A percentile compares a stretch with the other conserved stretches of the same genome.
phyloP scores from a whole-genome alignment of 2,329 filamentous ascomycete genomes.

The Mycosphaerella arachidis region DNA sequence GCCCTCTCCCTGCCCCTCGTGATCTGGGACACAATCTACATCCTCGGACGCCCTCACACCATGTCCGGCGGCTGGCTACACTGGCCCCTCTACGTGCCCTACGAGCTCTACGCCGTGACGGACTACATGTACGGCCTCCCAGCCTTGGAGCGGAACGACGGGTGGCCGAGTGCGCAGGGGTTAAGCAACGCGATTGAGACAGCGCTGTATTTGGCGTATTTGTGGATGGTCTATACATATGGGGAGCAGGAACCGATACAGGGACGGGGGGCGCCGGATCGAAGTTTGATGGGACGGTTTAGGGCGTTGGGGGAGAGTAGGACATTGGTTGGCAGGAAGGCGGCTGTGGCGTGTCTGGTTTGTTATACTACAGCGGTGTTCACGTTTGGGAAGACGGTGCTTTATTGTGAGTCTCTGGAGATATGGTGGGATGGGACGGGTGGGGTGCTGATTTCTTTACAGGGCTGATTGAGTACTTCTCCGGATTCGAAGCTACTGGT shows the following conservation, averaged over 20 bases:
- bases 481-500: conserved; percentile 56
- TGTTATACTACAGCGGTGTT: conserved; percentile 57
- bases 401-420: conserved; percentile 52
- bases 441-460: not conserved
- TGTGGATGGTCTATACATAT: conserved; percentile 49
- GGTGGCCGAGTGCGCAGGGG: conserved; percentile 74
- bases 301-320: conserved; percentile 47
- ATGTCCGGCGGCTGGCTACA: conserved; percentile 75
- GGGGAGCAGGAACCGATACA: conserved; percentile 35
- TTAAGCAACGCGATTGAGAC: conserved; percentile 66
- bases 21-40: conserved; percentile 74
- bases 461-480: conserved; percentile 60
- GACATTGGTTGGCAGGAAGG: conserved; percentile 49
- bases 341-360: conserved; percentile 53
- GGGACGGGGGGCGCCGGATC: conserved; percentile 37
- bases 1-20: conserved; percentile 71
- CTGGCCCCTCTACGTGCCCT: conserved; percentile 68
- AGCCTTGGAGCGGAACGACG: conserved; percentile 61
- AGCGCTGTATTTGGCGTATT: conserved; percentile 59
- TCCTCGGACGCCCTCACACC: conserved; percentile 71
- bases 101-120: conserved; percentile 72
- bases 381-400: conserved; percentile 63
- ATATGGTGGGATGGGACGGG: not conserved
- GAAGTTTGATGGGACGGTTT: conserved; percentile 42
- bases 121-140: conserved; percentile 80